Conservation (phyloP, 345 rosid genomes). For the Eutrema japonicum region DNA sequence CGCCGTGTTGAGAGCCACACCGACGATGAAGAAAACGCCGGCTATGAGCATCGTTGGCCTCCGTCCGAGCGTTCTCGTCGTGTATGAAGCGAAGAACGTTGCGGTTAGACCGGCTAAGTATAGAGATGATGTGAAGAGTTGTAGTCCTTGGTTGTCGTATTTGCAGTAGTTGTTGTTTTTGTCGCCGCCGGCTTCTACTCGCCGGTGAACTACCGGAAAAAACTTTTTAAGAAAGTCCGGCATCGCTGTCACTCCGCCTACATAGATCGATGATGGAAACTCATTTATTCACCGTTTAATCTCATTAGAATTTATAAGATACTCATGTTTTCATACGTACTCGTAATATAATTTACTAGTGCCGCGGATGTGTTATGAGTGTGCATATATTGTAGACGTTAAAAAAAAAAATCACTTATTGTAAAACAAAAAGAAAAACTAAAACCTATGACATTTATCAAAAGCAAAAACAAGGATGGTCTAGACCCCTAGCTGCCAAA, state of each 20-base stretch:
- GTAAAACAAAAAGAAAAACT: not conserved
- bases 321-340: not conserved
- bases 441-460: not conserved
- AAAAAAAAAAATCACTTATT: not conserved
- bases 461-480: slow-evolving; percentile 4
- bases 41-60: slow-evolving; percentile 89
- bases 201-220: slow-evolving; percentile 69
- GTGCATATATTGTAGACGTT: not conserved
- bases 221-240: slow-evolving; percentile 75
- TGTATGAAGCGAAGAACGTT: slow-evolving; percentile 93
- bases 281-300: not conserved
- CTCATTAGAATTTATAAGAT: not conserved
- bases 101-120: slow-evolving; percentile 88
- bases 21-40: slow-evolving; percentile 72
- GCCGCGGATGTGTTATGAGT: not conserved
- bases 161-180: slow-evolving; percentile 76
- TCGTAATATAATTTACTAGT: not conserved
- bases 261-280: slow-evolving; percentile 1
- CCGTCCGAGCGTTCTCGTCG: slow-evolving; percentile 83
- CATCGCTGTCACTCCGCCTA: slow-evolving; percentile 98
- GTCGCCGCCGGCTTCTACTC: slow-evolving; percentile 39
- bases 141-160: slow-evolving; percentile 90
- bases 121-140: slow-evolving; percentile 88
- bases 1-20: slow-evolving; percentile 73
- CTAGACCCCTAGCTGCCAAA: slow-evolving; percentile 4